phyloP scores from a whole-genome alignment of 805 yeast species.

The Saturnispora kantuleensis region DNA sequence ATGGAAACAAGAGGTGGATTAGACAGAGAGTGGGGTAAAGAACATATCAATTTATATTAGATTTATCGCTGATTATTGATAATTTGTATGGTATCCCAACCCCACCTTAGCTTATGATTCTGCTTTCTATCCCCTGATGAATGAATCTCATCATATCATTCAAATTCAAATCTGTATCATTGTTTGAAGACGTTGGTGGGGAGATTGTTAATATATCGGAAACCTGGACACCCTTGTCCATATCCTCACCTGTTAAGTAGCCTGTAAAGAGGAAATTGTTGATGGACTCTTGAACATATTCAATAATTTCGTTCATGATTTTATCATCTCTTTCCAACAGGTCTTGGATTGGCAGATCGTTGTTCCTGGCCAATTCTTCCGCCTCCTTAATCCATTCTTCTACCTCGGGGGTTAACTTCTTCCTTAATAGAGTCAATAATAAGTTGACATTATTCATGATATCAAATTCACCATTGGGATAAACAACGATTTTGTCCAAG shows the following conservation, averaged over 20 bases:
- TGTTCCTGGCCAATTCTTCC: slow-evolving; percentile 16
- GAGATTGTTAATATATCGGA: slow-evolving; percentile 11
- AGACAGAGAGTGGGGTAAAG: neutral
- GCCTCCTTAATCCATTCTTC: slow-evolving; percentile 63
- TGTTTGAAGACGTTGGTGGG: neutral
- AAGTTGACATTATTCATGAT: slow-evolving; percentile 75
- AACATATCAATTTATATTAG: slow-evolving; percentile 1
- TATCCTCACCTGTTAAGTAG: slow-evolving; percentile 43
- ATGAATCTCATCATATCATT: slow-evolving; percentile 35
- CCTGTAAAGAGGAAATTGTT: slow-evolving; percentile 53
- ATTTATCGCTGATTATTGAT: neutral
- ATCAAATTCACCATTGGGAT: slow-evolving; percentile 79
- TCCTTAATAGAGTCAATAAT: slow-evolving; percentile 73
- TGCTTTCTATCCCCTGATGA: slow-evolving; percentile 33
- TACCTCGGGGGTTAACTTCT: slow-evolving; percentile 85
- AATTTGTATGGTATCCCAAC: slow-evolving; percentile 1
- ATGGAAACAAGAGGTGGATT: neutral
- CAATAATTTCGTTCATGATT: slow-evolving; percentile 59
- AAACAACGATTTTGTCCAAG: slow-evolving; percentile 61
- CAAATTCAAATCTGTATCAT: slow-evolving; percentile 21
- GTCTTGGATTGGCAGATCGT: neutral
- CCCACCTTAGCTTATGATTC: slow-evolving; percentile 6
- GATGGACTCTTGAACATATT: slow-evolving; percentile 42
- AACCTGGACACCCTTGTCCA: slow-evolving; percentile 22
- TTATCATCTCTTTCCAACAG: slow-evolving; percentile 39